Percentiles rank a stretch among this genome's conserved stretches.
These are phyloP conservation scores for Fusarium pseudocircinatum DNA, from an alignment of 2,329 filamentous ascomycete species.

Conservation along the genomic window DNA sequence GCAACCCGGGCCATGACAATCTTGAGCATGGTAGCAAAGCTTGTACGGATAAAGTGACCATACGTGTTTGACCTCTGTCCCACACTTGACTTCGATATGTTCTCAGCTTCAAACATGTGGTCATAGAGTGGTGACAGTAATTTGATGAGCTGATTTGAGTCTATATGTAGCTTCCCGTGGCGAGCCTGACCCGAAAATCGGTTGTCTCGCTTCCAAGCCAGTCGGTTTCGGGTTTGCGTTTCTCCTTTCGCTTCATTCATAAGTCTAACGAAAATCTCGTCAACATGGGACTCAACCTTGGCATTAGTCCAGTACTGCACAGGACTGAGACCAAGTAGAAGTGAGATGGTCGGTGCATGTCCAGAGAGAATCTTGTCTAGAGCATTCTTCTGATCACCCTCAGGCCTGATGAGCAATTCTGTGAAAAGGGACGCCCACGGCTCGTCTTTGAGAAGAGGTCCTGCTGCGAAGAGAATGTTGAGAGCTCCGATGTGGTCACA, in stretches of 20 bases:
- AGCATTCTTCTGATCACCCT: constrained; percentile 37
- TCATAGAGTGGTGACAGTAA: constrained; percentile 55
- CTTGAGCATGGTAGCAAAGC: constrained; percentile 53
- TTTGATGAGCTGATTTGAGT: constrained; percentile 50
- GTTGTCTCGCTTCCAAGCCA: constrained; percentile 51
- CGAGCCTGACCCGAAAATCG: constrained; percentile 41
- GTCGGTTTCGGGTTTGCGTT: constrained; percentile 42
- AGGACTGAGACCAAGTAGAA: constrained; percentile 61
- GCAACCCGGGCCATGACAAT: constrained; percentile 47
- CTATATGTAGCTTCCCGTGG: constrained; percentile 46
- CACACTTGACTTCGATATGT: constrained; percentile 32
- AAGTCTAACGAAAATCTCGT: constrained; percentile 50
- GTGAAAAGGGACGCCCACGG: constrained; percentile 60
- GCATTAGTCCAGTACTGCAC: constrained; percentile 62
- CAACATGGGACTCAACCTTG: constrained; percentile 51
- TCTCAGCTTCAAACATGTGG: constrained; percentile 57
- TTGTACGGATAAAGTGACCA: constrained; percentile 50
- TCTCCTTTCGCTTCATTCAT: constrained; percentile 23
- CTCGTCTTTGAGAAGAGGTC: constrained; percentile 56
- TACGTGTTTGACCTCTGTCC: constrained; percentile 29
- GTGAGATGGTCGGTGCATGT: constrained; percentile 56
- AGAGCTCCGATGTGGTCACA: constrained; percentile 52
- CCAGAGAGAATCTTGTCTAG: constrained; percentile 57
- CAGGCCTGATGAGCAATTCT: constrained; percentile 53
- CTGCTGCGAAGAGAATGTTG: constrained; percentile 52